Percentiles rank a stretch among this genome's conserved stretches.
Evolutionary conservation across 352 stramenopile species (phyloP).

Genomic region (Globisporangium lucens): DNA sequence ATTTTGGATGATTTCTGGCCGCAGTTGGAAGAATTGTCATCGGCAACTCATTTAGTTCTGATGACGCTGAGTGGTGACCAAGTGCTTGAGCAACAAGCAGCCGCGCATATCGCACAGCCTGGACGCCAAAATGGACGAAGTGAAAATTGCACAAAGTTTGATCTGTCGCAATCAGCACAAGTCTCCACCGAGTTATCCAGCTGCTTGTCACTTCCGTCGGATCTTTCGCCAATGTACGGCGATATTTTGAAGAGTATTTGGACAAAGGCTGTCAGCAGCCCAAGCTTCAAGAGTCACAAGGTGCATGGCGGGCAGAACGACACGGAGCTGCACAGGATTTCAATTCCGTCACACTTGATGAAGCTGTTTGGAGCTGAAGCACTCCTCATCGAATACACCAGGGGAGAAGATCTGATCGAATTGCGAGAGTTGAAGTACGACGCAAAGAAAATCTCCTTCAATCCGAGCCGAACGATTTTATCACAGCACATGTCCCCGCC

Average conservation of each 20-base stretch:
- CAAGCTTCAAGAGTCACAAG: conserved; percentile 30
- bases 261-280: conserved; percentile 28
- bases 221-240: conserved; percentile 26
- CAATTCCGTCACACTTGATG: conserved; percentile 38
- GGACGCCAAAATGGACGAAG: background rate
- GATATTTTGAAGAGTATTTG: conserved; percentile 38
- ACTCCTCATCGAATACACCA: conserved; percentile 33
- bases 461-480: conserved; percentile 43
- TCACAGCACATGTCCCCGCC: conserved; percentile 57
- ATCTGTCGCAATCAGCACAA: conserved; percentile 4
- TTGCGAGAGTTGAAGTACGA: conserved; percentile 22
- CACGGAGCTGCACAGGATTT: conserved; percentile 31
- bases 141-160: background rate
- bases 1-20: conserved; percentile 49
- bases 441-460: conserved; percentile 30
- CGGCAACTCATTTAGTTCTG: conserved; percentile 19
- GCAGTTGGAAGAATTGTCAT: conserved; percentile 34
- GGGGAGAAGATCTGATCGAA: conserved; percentile 4
- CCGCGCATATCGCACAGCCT: background rate
- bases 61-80: background rate
- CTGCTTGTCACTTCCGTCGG: conserved; percentile 24
- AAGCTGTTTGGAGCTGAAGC: conserved; percentile 47
- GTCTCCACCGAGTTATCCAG: conserved; percentile 35
- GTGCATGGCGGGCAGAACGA: conserved; percentile 25
- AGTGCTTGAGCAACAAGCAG: background rate